Percentiles rank a stretch among this genome's conserved stretches.
Conservation (phyloP, 306 rosid genomes). For the Glycine tomentella region DNA sequence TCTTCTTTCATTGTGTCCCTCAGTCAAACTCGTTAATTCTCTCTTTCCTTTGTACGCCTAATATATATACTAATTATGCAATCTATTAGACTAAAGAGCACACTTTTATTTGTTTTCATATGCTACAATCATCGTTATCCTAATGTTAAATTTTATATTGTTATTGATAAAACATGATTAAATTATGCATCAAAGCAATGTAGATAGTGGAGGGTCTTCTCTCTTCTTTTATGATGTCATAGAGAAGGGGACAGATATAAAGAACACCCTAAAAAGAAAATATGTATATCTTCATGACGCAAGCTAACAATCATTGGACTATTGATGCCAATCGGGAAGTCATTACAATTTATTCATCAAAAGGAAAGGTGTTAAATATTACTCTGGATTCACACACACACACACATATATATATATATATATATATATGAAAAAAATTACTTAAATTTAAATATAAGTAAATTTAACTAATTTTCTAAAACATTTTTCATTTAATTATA, state of each 20-base stretch:
- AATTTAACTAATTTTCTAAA: too few species aligned
- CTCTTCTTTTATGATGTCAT: conserved; percentile 33
- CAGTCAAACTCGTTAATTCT: background rate
- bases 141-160: conserved; percentile 1
- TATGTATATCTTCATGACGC: conserved; percentile 38
- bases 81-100: background rate
- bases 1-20: conserved; percentile 7
- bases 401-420: too few species aligned
- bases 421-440: too few species aligned
- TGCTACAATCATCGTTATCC: background rate
- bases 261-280: background rate
- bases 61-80: background rate
- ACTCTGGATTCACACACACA: too few species aligned
- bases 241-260: conserved; percentile 46
- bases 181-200: background rate
- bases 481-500: too few species aligned
- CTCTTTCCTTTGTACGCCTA: background rate
- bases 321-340: too few species aligned
- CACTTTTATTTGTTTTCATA: background rate
- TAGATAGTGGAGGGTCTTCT: background rate
- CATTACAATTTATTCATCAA: too few species aligned
- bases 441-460: too few species aligned
- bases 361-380: too few species aligned
- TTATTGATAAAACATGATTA: background rate
- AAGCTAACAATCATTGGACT: conserved; percentile 2